These are phyloP conservation scores for Wallacemonas rigidus DNA, from an alignment of 208 protist genomes.

Conservation along the genomic window DNA sequence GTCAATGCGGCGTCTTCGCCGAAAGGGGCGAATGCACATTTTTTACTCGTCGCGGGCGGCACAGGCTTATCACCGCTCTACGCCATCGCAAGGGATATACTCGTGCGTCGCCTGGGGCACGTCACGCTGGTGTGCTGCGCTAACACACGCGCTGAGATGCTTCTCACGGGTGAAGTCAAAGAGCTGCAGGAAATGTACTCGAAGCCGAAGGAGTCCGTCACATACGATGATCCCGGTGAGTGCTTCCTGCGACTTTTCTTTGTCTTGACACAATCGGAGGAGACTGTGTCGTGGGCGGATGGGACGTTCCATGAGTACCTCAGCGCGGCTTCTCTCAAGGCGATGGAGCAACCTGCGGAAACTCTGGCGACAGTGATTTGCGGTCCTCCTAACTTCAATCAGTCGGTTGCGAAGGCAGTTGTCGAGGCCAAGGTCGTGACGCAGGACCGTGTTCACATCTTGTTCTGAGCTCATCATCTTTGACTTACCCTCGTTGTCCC, in stretches of 20 bases:
- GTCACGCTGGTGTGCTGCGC: constrained; percentile 62
- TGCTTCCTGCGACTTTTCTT: constrained; percentile 7
- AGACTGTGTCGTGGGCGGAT: constrained; percentile 13
- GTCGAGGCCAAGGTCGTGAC: constrained; percentile 40
- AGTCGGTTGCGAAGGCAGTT: constrained; percentile 24
- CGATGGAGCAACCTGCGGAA: constrained; percentile 14
- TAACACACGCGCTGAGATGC: constrained; percentile 32
- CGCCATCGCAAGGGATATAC: constrained; percentile 49
- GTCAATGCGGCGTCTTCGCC: constrained; percentile 22
- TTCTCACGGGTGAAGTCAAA: constrained; percentile 49
- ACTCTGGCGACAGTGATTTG: constrained; percentile 52
- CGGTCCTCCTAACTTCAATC: constrained; percentile 56
- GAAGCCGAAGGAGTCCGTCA: constrained; percentile 17
- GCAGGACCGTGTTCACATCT: constrained; percentile 30
- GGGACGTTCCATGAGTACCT: constrained; percentile 10
- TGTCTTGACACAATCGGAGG: constrained; percentile 10
- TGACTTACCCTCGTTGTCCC: not conserved
- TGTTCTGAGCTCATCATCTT: constrained; percentile 26
- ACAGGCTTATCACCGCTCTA: constrained; percentile 67
- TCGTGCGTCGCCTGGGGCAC: constrained; percentile 34
- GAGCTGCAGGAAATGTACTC: constrained; percentile 29
- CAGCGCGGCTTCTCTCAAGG: not conserved
- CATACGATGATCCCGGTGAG: constrained; percentile 9
- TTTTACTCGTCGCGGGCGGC: constrained; percentile 69
- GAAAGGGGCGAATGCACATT: constrained; percentile 28